Conservation (phyloP, 2,329 filamentous ascomycete genomes). For the Cylindrodendrum hubeiense region DNA sequence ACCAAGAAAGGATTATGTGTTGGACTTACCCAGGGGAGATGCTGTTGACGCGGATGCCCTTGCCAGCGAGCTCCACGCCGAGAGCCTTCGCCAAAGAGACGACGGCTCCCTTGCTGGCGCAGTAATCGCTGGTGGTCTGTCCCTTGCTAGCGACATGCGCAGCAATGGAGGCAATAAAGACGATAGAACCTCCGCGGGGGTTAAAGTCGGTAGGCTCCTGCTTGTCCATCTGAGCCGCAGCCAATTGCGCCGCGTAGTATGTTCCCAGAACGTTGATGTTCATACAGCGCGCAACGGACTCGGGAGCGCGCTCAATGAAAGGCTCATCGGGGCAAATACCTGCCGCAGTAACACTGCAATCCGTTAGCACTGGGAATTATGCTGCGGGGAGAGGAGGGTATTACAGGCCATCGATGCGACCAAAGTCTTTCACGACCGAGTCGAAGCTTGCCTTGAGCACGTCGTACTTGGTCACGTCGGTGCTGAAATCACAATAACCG, state of each 20-base stretch:
- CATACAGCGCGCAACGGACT: slow-evolving; percentile 41
- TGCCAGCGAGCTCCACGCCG: slow-evolving; percentile 49
- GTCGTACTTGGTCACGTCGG: slow-evolving; percentile 27
- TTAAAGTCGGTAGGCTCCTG: slow-evolving; percentile 42
- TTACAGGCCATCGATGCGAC: slow-evolving; percentile 30
- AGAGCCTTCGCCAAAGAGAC: slow-evolving; percentile 56
- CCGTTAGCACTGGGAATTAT: neutral
- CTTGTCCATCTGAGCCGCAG: slow-evolving; percentile 50
- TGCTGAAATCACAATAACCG: neutral
- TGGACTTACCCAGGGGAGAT: slow-evolving; percentile 49
- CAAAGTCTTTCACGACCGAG: slow-evolving; percentile 25
- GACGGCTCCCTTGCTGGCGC: slow-evolving; percentile 60
- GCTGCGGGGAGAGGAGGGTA: neutral
- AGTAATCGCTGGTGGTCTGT: slow-evolving; percentile 54
- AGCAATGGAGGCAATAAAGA: slow-evolving; percentile 50
- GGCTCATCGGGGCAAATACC: slow-evolving; percentile 45
- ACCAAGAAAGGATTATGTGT: fast-evolving
- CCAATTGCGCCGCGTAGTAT: slow-evolving; percentile 51
- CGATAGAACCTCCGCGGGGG: slow-evolving; percentile 45
- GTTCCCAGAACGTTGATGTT: slow-evolving; percentile 48
- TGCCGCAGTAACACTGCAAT: slow-evolving; percentile 41
- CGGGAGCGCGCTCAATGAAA: slow-evolving; percentile 42
- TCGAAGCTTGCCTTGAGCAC: slow-evolving; percentile 23
- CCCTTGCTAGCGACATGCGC: slow-evolving; percentile 47
- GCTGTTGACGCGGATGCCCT: slow-evolving; percentile 47